Conservation (phyloP, 768 basidiomycete species). For the Astraeus odoratus region DNA sequence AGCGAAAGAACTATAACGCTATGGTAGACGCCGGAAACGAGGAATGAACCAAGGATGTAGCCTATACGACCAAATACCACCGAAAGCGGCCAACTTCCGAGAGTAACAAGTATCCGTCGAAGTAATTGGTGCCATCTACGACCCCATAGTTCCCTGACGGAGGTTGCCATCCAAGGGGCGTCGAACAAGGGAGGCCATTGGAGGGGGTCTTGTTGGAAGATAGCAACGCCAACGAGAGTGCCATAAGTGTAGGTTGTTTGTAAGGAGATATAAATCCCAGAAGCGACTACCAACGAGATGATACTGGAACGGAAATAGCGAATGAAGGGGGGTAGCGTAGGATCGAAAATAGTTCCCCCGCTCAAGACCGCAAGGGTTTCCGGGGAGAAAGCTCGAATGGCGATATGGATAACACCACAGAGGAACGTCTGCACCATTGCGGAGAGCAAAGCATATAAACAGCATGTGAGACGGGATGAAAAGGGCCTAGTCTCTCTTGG, state of each 20-base stretch:
- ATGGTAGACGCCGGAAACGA: constrained; percentile 51
- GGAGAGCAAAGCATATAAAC: constrained; percentile 27
- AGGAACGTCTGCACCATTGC: constrained; percentile 30
- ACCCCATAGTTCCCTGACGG: constrained; percentile 32
- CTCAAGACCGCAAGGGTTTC: constrained; percentile 17
- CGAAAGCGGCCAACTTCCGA: constrained; percentile 26
- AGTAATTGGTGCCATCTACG: constrained; percentile 33
- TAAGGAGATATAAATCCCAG: constrained; percentile 40
- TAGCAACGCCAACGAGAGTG: constrained; percentile 16
- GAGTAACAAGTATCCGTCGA: constrained; percentile 24
- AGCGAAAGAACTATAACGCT: constrained; percentile 43
- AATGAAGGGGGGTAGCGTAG: constrained; percentile 18
- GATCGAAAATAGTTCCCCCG: constrained; percentile 28
- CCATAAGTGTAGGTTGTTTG: constrained; percentile 25
- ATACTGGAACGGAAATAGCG: constrained; percentile 34
- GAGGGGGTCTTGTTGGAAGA: constrained; percentile 22
- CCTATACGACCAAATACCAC: constrained; percentile 41
- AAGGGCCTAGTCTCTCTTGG: constrained; percentile 34
- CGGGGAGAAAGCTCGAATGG: too few relatives aligned
- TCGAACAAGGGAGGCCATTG: constrained; percentile 30
- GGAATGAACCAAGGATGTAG: constrained; percentile 47
- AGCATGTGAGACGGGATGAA: constrained; percentile 32
- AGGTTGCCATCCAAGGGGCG: constrained; percentile 30
- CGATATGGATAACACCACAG: constrained; percentile 40
- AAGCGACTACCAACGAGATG: constrained; percentile 37